These are phyloP conservation scores for Dothideomycetes sp. DNA, from an alignment of 2,329 filamentous ascomycete species.

Conservation along the genomic window DNA sequence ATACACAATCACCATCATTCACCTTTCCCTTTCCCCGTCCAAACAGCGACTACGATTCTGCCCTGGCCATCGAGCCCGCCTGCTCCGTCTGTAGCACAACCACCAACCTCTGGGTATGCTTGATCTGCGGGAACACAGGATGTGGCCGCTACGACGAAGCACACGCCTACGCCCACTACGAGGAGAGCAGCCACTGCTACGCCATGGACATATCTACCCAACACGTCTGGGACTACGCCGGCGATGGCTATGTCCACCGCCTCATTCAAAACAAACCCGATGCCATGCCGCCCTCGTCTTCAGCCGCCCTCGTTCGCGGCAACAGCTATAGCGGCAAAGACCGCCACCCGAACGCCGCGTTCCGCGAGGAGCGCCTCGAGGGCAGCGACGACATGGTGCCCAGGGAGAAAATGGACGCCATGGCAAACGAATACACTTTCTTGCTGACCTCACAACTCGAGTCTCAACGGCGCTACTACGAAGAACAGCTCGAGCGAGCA, in stretches of 20 bases:
- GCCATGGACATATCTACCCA: slow-evolving; percentile 88
- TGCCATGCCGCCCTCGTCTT: slow-evolving; percentile 5
- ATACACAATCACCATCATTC: slow-evolving; percentile 54
- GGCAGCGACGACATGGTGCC: slow-evolving; percentile 57
- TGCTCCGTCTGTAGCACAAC: slow-evolving; percentile 73
- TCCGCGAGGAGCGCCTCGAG: slow-evolving; percentile 18
- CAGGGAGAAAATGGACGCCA: slow-evolving; percentile 60
- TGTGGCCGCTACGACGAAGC: slow-evolving; percentile 91
- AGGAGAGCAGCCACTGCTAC: slow-evolving; percentile 79
- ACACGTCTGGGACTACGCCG: slow-evolving; percentile 95
- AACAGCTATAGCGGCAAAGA: slow-evolving; percentile 51
- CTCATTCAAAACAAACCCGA: slow-evolving; percentile 90
- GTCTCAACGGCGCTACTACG: slow-evolving; percentile 85
- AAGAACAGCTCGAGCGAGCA: slow-evolving; percentile 79
- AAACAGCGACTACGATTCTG: slow-evolving; percentile 15
- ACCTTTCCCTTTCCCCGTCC: slow-evolving; percentile 26
- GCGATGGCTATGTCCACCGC: slow-evolving; percentile 90
- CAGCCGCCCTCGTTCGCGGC: slow-evolving; percentile 1
- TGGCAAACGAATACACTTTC: slow-evolving; percentile 89
- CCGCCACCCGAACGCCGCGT: slow-evolving; percentile 25
- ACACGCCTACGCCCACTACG: slow-evolving; percentile 89
- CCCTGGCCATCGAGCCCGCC: slow-evolving; percentile 52
- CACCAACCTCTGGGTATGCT: slow-evolving; percentile 85
- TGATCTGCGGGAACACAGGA: slow-evolving; percentile 85
- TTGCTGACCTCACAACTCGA: slow-evolving; percentile 88